These are phyloP conservation scores for Mycena chlorophos DNA, from an alignment of 768 basidiomycete genomes.

Conservation along the genomic window DNA sequence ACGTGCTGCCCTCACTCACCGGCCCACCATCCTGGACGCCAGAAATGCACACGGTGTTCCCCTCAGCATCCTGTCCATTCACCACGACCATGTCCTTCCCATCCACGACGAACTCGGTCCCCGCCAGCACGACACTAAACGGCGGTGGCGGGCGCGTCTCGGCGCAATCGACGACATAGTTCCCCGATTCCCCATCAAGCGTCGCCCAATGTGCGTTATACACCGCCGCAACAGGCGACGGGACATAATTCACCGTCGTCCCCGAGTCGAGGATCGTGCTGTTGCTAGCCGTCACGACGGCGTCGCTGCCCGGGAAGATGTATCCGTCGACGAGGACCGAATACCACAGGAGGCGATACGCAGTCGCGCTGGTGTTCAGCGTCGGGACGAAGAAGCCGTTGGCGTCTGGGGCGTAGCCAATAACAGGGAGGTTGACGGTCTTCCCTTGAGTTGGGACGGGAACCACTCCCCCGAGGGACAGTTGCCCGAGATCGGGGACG, in stretches of 20 bases:
- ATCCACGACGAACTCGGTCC: constrained; percentile 19
- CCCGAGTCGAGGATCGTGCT: constrained; percentile 16
- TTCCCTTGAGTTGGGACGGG: constrained; percentile 17
- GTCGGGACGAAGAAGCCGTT: constrained; percentile 6
- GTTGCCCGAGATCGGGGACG: constrained; percentile 20
- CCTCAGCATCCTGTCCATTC: constrained; percentile 10
- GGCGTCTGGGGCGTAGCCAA: constrained; percentile 11
- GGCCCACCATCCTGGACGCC: constrained; percentile 25
- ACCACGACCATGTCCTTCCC: constrained; percentile 19
- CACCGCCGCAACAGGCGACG: constrained; percentile 20
- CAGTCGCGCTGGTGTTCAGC: not conserved
- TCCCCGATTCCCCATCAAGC: constrained; percentile 6
- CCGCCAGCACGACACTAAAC: constrained; percentile 21
- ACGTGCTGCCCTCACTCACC: constrained; percentile 10
- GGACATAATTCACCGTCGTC: constrained; percentile 25
- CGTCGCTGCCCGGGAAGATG: constrained; percentile 18
- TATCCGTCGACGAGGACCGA: constrained; percentile 18
- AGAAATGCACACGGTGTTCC: constrained; percentile 15
- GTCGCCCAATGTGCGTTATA: constrained; percentile 21
- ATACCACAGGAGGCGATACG: constrained; percentile 12
- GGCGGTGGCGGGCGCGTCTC: constrained; percentile 16
- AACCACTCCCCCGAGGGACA: constrained; percentile 28
- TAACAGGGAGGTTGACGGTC: constrained; percentile 20
- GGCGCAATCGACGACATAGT: constrained; percentile 19
- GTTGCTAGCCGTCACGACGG: constrained; percentile 9